These are phyloP conservation scores for Centrapalus pauciflorus DNA, from an alignment of 129 eudicot species.

Conservation along the genomic window DNA sequence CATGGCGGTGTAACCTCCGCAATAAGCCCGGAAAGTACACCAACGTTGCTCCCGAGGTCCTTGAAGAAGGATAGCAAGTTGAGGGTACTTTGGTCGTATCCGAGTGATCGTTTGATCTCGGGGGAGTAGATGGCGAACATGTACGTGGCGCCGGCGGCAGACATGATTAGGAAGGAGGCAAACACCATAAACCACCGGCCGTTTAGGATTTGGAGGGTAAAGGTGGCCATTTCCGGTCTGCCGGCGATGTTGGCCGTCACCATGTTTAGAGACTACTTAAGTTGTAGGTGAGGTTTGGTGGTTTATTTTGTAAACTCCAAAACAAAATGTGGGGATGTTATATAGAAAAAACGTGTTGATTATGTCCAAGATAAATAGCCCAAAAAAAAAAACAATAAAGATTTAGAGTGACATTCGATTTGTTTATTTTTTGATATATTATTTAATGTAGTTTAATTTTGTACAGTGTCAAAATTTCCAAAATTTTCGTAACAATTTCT, in stretches of 20 bases:
- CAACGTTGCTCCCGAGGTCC: conserved; percentile 72
- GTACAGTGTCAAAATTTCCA: no score
- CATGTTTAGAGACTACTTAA: conserved; percentile 8
- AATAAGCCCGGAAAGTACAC: conserved; percentile 65
- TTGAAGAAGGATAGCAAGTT: conserved; percentile 76
- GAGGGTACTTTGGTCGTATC: conserved; percentile 79
- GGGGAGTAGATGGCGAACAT: conserved; percentile 74
- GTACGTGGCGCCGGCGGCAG: conserved; percentile 83
- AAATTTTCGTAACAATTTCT: no score
- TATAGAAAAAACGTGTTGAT: conserved; percentile 26
- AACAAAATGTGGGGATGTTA: conserved; percentile 23
- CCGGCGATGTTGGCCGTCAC: conserved; percentile 22
- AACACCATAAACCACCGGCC: conserved; percentile 94
- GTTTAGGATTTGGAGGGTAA: conserved; percentile 44
- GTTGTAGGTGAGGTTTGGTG: neutral
- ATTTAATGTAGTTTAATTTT: no score
- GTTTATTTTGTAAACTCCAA: neutral
- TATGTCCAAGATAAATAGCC: no score
- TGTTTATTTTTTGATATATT: no score
- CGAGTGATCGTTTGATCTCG: conserved; percentile 50
- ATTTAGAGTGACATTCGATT: no score
- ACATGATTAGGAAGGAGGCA: conserved; percentile 73
- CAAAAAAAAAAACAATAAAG: no score
- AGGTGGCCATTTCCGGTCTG: conserved; percentile 16
- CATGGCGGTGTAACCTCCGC: conserved; percentile 77